These are phyloP conservation scores for Penicillium psychrofluorescens DNA, from an alignment of 495 filamentous ascomycete genomes.

Conservation along the genomic window DNA sequence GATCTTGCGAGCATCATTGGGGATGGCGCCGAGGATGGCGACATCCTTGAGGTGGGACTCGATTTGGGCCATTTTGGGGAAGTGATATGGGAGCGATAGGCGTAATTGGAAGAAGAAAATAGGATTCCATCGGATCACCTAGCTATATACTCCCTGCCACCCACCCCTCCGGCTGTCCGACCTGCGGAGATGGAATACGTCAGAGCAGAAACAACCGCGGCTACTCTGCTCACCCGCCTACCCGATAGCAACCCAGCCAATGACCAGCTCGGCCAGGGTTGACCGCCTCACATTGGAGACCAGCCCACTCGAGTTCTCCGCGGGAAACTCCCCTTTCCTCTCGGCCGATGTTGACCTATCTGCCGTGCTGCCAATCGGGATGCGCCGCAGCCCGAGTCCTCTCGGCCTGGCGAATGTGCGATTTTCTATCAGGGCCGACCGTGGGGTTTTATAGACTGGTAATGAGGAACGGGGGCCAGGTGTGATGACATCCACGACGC, in stretches of 20 bases:
- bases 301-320: slow-evolving; percentile 19
- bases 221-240: slow-evolving; percentile 11
- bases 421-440: background rate
- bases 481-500: too few species aligned
- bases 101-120: background rate
- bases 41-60: slow-evolving; percentile 83
- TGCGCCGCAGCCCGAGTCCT: slow-evolving; percentile 19
- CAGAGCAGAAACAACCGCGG: slow-evolving; percentile 31
- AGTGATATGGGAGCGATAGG: background rate
- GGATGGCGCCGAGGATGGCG: slow-evolving; percentile 69
- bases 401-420: slow-evolving; percentile 3
- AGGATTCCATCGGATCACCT: background rate
- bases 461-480: too few species aligned
- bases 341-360: slow-evolving; percentile 25
- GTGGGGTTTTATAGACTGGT: too few species aligned
- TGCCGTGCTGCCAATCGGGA: slow-evolving; percentile 13
- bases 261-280: background rate
- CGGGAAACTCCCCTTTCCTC: slow-evolving; percentile 23
- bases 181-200: slow-evolving; percentile 26
- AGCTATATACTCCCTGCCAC: too few species aligned
- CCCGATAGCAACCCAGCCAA: slow-evolving; percentile 1
- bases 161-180: background rate
- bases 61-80: slow-evolving; percentile 55
- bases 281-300: background rate
- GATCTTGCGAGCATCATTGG: slow-evolving; percentile 78